Base-by-base conservation (phyloP, 2,329 filamentous ascomycete genomes). In the Phaeomoniella chlamydospora region DNA sequence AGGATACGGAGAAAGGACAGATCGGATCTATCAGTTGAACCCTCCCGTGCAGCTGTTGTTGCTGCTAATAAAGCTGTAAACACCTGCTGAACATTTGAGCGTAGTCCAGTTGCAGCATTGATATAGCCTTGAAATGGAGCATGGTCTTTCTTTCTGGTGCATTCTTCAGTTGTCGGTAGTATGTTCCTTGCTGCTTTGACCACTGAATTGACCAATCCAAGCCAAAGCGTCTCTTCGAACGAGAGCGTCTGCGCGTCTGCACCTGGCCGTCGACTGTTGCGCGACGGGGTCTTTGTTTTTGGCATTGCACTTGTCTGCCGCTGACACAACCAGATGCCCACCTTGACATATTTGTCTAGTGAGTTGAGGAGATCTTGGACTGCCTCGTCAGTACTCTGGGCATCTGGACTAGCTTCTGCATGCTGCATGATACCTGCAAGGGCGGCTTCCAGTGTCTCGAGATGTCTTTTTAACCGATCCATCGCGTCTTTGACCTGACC, bases 321-420 rank as follows among this genome's bases (percentile, higher is more conserved):
- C 56, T 92, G 84, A 48, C 90, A 96, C 10, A 98, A 65, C 90
- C 90, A 98, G 35, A 93, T 88, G 11, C 92, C 90, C 1, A 98
- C 84, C 43, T 86, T 79, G 1, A 80, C 76, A 57, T 94, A 96
- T 53, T 93, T 94, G 41, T 92, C 78, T 13, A 98, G 62, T 1
- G 80, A 77, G 39, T 75, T 72, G 3, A 94, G 66, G 2, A 94
- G 66, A 38, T 87, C 80, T 38, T 80, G 72, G 1, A 80, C 74
- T 0, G 80, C 72, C 42, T 79, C 73, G 40, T 76, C 71, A 2
- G 77, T 68, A 33, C 67, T 70, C 2, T 62, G 57, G 1, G 67
- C 61, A 38, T 79, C 70, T 2, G 67, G 65, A 17, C 70, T 68
- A 1, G 75, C 67, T 3, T 64, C 59, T 0, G 67, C 65, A 10